Conservation (phyloP, 306 rosid species). For the Cercis canadensis region DNA sequence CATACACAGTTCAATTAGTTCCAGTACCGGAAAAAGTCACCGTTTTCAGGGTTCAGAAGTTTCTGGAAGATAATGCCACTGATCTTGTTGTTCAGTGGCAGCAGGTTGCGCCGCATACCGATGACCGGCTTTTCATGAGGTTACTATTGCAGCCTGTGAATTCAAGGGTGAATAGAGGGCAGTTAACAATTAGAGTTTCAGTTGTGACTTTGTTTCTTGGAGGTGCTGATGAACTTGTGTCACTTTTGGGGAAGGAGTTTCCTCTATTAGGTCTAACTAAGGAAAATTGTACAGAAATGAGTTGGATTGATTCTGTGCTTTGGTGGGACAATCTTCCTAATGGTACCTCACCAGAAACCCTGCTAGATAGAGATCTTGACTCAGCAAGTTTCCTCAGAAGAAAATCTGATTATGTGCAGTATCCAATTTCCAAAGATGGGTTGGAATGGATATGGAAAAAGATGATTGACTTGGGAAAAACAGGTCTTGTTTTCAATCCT, state of each 20-base stretch:
- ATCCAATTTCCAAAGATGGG: conserved; percentile 42
- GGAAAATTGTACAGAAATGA: too few species aligned
- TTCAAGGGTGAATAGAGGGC: too few species aligned
- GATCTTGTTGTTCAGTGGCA: conserved; percentile 25
- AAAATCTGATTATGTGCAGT: conserved; percentile 58
- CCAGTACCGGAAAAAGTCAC: conserved; percentile 5
- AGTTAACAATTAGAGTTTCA: conserved; percentile 39
- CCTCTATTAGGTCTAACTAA: conserved; percentile 47
- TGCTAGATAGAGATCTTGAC: conserved; percentile 43
- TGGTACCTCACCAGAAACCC: conserved; percentile 14
- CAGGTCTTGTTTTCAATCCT: conserved; percentile 56
- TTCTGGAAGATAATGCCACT: neutral
- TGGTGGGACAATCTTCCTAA: conserved; percentile 53
- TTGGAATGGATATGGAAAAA: conserved; percentile 48
- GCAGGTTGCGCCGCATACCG: conserved; percentile 40
- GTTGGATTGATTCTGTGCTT: conserved; percentile 47
- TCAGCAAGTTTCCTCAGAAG: conserved; percentile 42
- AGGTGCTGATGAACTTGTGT: conserved; percentile 35
- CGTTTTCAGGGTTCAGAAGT: neutral
- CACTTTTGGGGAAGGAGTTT: conserved; percentile 43
- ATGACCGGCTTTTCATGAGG: conserved; percentile 45
- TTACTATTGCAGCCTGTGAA: conserved; percentile 43
- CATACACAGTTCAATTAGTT: conserved; percentile 19
- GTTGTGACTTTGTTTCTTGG: conserved; percentile 41
- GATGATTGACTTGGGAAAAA: conserved; percentile 47